Percentiles rank a stretch among this genome's conserved stretches.
phyloP scores from a whole-genome alignment of 768 basidiomycete species.

The Lactifluus volemus region DNA sequence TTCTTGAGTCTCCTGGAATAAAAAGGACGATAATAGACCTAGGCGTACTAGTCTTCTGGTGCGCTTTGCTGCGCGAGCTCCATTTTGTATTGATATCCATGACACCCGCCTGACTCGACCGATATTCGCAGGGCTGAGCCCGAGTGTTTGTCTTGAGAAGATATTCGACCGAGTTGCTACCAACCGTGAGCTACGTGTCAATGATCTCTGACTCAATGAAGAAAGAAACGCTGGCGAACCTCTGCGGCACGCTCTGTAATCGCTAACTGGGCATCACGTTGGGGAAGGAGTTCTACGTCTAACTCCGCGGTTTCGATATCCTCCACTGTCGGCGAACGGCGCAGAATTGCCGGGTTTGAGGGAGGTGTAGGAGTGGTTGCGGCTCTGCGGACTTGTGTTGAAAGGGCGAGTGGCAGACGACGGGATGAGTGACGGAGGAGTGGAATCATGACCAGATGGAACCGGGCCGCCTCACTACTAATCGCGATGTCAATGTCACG shows the following conservation, averaged over 20 bases:
- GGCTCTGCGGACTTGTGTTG: neutral
- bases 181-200: neutral
- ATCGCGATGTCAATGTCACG: too few relatives aligned
- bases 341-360: slow-evolving; percentile 28
- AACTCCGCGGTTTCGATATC: slow-evolving; percentile 54
- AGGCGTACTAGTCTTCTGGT: slow-evolving; percentile 78
- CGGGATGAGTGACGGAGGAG: neutral
- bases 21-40: neutral
- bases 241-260: slow-evolving; percentile 73
- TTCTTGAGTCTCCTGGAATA: neutral
- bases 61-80: slow-evolving; percentile 54
- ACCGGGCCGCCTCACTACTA: too few relatives aligned
- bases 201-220: neutral
- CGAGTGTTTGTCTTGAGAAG: slow-evolving; percentile 51
- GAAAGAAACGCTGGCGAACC: slow-evolving; percentile 31
- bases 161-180: slow-evolving; percentile 75
- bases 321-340: slow-evolving; percentile 26
- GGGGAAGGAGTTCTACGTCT: slow-evolving; percentile 49
- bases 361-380: slow-evolving; percentile 3
- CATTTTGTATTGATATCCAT: slow-evolving; percentile 96
- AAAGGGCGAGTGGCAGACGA: neutral
- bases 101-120: slow-evolving; percentile 93
- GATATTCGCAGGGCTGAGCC: slow-evolving; percentile 67
- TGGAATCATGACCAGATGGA: neutral
- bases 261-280: slow-evolving; percentile 43